A percentile compares a stretch with the other conserved stretches of the same genome.
phyloP scores from a whole-genome alignment of 2,329 filamentous ascomycete species.

The Epicoccum nigrum region DNA sequence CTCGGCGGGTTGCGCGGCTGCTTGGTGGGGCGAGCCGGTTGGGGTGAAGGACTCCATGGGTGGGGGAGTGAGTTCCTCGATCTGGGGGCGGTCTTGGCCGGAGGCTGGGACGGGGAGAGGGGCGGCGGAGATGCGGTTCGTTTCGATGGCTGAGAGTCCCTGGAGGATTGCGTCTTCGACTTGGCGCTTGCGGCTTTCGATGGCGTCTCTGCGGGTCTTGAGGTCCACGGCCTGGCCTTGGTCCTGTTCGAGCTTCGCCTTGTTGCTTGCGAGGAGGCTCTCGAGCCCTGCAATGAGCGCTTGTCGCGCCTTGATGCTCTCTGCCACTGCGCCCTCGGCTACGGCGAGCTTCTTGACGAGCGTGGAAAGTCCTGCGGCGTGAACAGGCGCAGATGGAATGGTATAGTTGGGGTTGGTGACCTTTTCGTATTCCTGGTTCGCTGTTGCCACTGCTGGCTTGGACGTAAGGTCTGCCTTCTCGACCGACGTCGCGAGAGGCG shows the following conservation, averaged over 20 bases:
- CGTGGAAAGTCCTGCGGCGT: constrained; percentile 86
- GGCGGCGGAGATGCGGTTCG: constrained; percentile 54
- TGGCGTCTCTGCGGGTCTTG: constrained; percentile 68
- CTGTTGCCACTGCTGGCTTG: constrained; percentile 70
- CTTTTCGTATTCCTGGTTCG: constrained; percentile 83
- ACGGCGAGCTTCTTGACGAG: constrained; percentile 87
- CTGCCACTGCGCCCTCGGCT: constrained; percentile 86
- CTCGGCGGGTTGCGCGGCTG: constrained; percentile 15
- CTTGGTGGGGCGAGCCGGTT: constrained; percentile 53
- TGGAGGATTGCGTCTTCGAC: constrained; percentile 93
- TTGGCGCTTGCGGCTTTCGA: constrained; percentile 82
- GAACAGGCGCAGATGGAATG: constrained; percentile 82
- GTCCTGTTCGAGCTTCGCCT: constrained; percentile 71
- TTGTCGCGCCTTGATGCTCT: constrained; percentile 84
- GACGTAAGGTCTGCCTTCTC: constrained; percentile 74
- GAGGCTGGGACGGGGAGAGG: constrained; percentile 33
- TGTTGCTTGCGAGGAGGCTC: constrained; percentile 78
- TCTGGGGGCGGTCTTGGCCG: constrained; percentile 71
- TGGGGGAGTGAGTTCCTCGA: constrained; percentile 88
- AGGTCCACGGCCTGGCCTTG: constrained; percentile 70
- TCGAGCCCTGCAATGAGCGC: constrained; percentile 80
- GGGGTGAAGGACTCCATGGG: constrained; percentile 63
- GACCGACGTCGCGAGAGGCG: constrained; percentile 74
- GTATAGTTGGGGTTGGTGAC: constrained; percentile 73
- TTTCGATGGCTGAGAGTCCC: constrained; percentile 70